Evolutionary conservation across 1,284 basidiomycete species (phyloP).

Genomic region (Stygiomarasmius scandens): DNA sequence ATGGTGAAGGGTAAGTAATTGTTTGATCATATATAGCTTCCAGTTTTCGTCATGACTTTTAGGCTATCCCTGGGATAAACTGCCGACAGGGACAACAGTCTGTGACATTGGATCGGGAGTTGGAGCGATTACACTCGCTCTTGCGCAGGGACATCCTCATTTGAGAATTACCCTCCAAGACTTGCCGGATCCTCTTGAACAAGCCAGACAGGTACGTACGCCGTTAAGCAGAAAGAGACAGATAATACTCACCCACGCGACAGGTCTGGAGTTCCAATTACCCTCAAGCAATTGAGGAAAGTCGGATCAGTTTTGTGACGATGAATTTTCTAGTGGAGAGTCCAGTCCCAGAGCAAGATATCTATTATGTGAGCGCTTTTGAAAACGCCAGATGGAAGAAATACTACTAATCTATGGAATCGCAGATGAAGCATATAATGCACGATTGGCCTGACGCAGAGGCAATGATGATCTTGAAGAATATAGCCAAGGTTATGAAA

Average conservation of each 20-base stretch:
- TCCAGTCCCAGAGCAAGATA: background rate
- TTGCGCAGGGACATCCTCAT: constrained; percentile 2
- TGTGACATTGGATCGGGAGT: constrained; percentile 13
- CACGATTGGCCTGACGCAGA: constrained; percentile 13
- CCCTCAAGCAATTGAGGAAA: background rate
- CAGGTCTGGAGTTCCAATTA: constrained; percentile 1
- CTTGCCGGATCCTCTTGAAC: constrained; percentile 1
- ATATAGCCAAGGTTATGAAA: constrained; percentile 3
- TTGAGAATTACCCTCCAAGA: constrained; percentile 11
- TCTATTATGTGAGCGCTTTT: background rate
- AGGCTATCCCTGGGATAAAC: constrained; percentile 7
- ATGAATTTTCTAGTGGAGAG: background rate
- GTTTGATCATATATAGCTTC: background rate
- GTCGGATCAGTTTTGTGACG: background rate
- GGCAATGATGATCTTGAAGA: constrained; percentile 7
- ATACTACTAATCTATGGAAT: too few relatives aligned
- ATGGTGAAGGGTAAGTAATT: constrained; percentile 7
- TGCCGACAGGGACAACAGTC: constrained; percentile 4
- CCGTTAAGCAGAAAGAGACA: background rate
- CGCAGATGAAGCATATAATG: constrained; percentile 13
- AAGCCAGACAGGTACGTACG: constrained; percentile 7
- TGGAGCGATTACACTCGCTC: background rate
- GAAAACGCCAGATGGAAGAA: too few relatives aligned
- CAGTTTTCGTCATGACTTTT: background rate
- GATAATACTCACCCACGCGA: too few relatives aligned